Evolutionary conservation across 1,139 yeast species (phyloP).

Genomic region (Yamadazyma pseudoaaseri): DNA sequence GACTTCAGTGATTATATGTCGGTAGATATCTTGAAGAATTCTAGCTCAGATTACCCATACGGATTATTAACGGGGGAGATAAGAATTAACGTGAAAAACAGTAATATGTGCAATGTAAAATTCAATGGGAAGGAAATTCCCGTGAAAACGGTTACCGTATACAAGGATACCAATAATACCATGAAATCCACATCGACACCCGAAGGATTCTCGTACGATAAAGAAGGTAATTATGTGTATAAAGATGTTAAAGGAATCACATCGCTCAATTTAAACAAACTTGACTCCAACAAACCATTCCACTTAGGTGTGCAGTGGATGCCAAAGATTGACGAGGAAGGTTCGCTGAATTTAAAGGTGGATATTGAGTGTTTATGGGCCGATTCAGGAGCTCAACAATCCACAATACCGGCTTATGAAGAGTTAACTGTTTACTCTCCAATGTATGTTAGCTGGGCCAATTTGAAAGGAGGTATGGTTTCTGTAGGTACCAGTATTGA

Average conservation of each 20-base stretch:
- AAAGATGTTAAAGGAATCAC: slow-evolving; percentile 63
- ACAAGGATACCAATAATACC: slow-evolving; percentile 22
- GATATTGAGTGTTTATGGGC: slow-evolving; percentile 71
- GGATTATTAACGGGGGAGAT: slow-evolving; percentile 69
- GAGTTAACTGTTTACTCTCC: slow-evolving; percentile 70
- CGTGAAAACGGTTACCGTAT: slow-evolving; percentile 58
- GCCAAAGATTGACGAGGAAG: slow-evolving; percentile 54
- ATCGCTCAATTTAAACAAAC: slow-evolving; percentile 59
- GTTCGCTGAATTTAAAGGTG: slow-evolving; percentile 48
- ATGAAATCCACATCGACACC: slow-evolving; percentile 28
- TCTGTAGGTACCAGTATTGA: slow-evolving; percentile 37
- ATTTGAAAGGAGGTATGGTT: slow-evolving; percentile 65
- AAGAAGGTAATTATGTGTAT: slow-evolving; percentile 50
- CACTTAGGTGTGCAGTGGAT: slow-evolving; percentile 77
- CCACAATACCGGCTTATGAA: slow-evolving; percentile 62
- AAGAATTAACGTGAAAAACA: slow-evolving; percentile 55
- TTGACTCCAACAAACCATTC: slow-evolving; percentile 57
- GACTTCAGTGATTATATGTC: slow-evolving; percentile 43
- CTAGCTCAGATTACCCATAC: slow-evolving; percentile 53
- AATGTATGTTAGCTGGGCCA: slow-evolving; percentile 61
- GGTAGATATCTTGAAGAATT: slow-evolving; percentile 49
- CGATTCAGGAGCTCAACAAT: slow-evolving; percentile 50
- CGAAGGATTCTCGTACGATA: slow-evolving; percentile 51
- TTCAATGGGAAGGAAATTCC: slow-evolving; percentile 53
- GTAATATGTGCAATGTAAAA: slow-evolving; percentile 59